Percentiles rank a stretch among this genome's conserved stretches.
These are phyloP conservation scores for Uronychia binucleata DNA, from an alignment of 73 alveolate species.

Conservation along the genomic window DNA sequence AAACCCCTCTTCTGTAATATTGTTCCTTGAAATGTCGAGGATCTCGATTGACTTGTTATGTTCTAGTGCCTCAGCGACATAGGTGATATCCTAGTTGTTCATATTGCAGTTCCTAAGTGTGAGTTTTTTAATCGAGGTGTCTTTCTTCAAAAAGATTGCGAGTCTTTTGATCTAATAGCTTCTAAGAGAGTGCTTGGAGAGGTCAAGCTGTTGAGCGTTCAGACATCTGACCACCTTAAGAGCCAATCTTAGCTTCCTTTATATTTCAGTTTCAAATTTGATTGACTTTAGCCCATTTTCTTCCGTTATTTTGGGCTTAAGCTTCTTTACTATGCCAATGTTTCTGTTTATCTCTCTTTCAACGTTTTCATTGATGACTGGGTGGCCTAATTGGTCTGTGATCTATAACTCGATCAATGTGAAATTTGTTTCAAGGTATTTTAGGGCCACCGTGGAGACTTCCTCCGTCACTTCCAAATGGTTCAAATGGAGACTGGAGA, in stretches of 20 bases:
- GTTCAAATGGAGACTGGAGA: background rate
- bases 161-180: background rate
- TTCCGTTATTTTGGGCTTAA: background rate
- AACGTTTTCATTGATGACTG: background rate
- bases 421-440: background rate
- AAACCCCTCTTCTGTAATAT: background rate
- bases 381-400: background rate
- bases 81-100: background rate
- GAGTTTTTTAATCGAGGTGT: background rate
- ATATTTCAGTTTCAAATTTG: background rate
- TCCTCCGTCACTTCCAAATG: background rate
- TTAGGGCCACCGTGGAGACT: background rate
- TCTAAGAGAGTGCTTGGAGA: background rate
- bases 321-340: background rate
- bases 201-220: background rate
- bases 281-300: background rate
- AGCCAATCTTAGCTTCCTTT: background rate
- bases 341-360: background rate
- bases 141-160: background rate
- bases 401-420: background rate
- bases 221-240: background rate
- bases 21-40: constrained; percentile 1
- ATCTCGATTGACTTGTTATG: background rate
- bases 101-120: background rate
- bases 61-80: background rate